Percentiles rank a stretch among this genome's conserved stretches.
Conservation (phyloP, 2,329 filamentous ascomycete genomes). For the Bertia moriformis region DNA sequence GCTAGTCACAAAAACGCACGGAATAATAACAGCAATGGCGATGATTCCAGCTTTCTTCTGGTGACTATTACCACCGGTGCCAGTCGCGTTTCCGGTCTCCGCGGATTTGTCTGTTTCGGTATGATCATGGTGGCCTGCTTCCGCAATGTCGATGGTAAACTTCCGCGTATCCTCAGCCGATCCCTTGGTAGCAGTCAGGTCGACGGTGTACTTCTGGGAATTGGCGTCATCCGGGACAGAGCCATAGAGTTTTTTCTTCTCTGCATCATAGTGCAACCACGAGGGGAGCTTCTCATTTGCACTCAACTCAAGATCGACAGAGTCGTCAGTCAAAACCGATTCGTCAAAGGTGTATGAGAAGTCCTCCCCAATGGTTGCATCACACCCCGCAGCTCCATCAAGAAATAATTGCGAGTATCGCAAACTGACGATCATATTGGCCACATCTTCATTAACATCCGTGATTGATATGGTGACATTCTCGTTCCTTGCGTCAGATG, state of each 20-base stretch:
- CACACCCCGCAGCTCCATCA: slow-evolving; percentile 5
- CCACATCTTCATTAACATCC: slow-evolving; percentile 31
- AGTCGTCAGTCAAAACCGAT: slow-evolving; percentile 2
- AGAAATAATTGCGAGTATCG: slow-evolving; percentile 4
- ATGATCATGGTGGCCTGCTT: neutral
- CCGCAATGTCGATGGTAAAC: neutral
- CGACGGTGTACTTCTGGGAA: neutral
- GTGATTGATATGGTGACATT: slow-evolving; percentile 31
- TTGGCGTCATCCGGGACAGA: neutral
- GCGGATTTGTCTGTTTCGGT: neutral
- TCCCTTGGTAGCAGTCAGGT: neutral
- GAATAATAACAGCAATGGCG: slow-evolving; percentile 17
- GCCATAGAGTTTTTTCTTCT: neutral
- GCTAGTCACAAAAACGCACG: slow-evolving; percentile 13
- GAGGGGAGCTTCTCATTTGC: neutral
- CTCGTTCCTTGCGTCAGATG: slow-evolving; percentile 23
- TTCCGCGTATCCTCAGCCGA: neutral
- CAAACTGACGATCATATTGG: slow-evolving; percentile 25
- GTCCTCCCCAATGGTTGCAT: slow-evolving; percentile 4
- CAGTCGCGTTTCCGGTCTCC: slow-evolving; percentile 6
- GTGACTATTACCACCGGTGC: slow-evolving; percentile 5
- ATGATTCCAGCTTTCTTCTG: slow-evolving; percentile 19
- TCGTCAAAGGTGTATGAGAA: slow-evolving; percentile 5
- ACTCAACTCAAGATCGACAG: neutral
- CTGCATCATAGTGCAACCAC: neutral